These are phyloP conservation scores for Durotheca rogersii DNA, from an alignment of 495 filamentous ascomycete species.

Conservation along the genomic window DNA sequence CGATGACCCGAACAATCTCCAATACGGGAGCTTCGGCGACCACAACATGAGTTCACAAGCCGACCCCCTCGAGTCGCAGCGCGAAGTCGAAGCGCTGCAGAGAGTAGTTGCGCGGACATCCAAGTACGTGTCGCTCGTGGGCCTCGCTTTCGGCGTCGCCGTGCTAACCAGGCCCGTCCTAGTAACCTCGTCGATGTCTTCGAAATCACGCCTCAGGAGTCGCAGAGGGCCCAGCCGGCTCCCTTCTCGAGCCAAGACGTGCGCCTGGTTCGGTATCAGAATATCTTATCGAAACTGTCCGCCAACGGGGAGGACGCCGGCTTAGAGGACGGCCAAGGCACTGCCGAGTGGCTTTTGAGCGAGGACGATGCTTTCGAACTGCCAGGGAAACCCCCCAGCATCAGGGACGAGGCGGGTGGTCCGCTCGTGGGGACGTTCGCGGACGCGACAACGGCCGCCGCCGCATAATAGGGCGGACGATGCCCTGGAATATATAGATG, in stretches of 20 bases:
- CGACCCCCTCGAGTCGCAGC: conserved; percentile 57
- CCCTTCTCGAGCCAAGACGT: conserved; percentile 46
- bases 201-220: conserved; percentile 54
- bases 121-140: conserved; percentile 45
- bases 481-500: conserved; percentile 14
- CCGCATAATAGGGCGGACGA: conserved; percentile 34
- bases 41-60: conserved; percentile 51
- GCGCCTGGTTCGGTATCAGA: conserved; percentile 51
- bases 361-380: conserved; percentile 50
- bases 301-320: conserved; percentile 41
- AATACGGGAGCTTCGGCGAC: conserved; percentile 57
- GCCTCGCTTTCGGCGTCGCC: too few species aligned
- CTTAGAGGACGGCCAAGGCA: conserved; percentile 30
- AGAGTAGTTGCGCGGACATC: conserved; percentile 57
- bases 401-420: conserved; percentile 48
- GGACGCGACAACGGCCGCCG: conserved; percentile 47
- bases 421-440: conserved; percentile 53
- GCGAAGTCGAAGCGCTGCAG: conserved; percentile 59
- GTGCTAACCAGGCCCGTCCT: conserved; percentile 34
- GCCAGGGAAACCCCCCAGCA: conserved; percentile 40
- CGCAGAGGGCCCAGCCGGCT: conserved; percentile 34
- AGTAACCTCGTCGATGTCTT: conserved; percentile 62
- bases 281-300: conserved; percentile 52
- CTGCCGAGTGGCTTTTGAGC: conserved; percentile 48
- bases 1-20: conserved; percentile 53